phyloP scores from a whole-genome alignment of 192 early-diverging fungal species.

The Backusella psychrophila region DNA sequence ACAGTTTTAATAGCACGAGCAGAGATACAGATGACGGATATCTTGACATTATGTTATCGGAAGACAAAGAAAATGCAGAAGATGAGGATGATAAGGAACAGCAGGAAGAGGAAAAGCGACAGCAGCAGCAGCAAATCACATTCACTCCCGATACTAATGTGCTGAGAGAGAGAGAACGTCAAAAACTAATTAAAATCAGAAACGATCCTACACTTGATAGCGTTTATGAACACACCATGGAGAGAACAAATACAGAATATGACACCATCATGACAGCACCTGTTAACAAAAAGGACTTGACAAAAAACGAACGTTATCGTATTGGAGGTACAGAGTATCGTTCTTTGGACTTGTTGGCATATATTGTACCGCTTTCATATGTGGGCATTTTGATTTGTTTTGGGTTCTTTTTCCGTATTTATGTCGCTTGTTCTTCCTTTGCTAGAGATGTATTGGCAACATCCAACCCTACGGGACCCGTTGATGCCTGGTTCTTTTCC shows the following conservation, averaged over 20 bases:
- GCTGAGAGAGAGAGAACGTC: background rate
- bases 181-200: conserved; percentile 1
- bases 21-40: background rate
- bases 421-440: conserved; percentile 23
- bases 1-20: background rate
- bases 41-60: background rate
- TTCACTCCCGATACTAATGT: conserved; percentile 9
- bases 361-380: conserved; percentile 26
- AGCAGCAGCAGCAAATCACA: background rate
- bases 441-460: conserved; percentile 22
- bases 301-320: conserved; percentile 24
- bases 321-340: conserved; percentile 37
- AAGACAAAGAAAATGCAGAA: background rate
- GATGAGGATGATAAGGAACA: background rate
- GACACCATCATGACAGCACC: conserved; percentile 9
- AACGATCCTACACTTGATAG: background rate
- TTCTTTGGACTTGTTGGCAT: conserved; percentile 24
- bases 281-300: conserved; percentile 19
- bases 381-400: conserved; percentile 13
- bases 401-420: conserved; percentile 28
- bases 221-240: background rate
- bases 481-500: conserved; percentile 34
- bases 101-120: background rate
- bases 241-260: background rate
- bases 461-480: conserved; percentile 14